Evolutionary conservation across 106 monocot genomes (phyloP).

Genomic region (Platanthera guangdongensis): DNA sequence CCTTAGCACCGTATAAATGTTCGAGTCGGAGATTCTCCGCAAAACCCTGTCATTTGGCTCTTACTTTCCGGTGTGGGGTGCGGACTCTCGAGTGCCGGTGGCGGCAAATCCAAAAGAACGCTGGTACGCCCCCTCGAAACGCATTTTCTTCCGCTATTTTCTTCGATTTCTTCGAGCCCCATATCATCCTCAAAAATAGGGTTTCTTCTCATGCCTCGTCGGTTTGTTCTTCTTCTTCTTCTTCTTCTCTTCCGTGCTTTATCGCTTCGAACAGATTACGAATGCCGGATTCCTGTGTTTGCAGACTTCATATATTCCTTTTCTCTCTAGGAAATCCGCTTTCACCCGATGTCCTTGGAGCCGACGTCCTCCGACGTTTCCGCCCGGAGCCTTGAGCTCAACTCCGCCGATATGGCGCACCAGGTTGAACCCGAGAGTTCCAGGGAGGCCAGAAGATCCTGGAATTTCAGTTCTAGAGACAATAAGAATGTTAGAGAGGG

Average conservation of each 20-base stretch:
- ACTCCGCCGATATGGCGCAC: not conserved
- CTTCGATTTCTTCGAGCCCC: no score
- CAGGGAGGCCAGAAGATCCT: not conserved
- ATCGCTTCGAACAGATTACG: not conserved
- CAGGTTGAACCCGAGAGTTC: not conserved
- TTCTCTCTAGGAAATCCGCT: not conserved
- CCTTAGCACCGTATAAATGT: no score
- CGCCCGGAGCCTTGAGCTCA: slow-evolving; percentile 7
- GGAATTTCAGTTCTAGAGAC: not conserved
- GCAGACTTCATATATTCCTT: not conserved
- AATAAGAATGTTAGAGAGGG: not conserved
- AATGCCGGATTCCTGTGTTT: not conserved
- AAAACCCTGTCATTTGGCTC: no score
- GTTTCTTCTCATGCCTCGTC: not conserved
- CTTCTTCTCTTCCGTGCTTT: not conserved
- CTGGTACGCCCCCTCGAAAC: no score
- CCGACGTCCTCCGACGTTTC: not conserved
- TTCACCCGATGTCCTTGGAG: not conserved
- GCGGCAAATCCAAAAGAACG: no score
- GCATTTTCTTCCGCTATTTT: no score
- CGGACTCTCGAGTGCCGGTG: no score
- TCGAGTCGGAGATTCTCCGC: no score
- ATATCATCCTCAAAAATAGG: not conserved
- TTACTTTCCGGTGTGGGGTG: no score
- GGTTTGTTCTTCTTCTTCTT: not conserved